Evolutionary conservation across 2,329 filamentous ascomycete genomes (phyloP), one percentile per base, ranked within the genome.

Genomic region (Orbilia javanica): DNA sequence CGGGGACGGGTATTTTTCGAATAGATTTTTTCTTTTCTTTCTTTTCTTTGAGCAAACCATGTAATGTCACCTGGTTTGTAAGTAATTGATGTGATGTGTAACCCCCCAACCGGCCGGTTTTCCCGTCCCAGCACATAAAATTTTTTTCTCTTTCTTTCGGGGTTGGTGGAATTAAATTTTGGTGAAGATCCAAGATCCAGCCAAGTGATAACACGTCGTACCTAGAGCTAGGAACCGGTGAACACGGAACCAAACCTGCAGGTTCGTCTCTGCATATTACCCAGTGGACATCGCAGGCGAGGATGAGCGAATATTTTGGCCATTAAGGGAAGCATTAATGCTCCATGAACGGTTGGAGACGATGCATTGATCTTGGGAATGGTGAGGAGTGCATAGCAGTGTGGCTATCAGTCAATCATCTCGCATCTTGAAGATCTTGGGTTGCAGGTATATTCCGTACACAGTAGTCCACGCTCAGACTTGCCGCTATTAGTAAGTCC

Each of bases 141-240:
- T 60, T 60, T 42, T 34, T 39, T 50, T 50, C 18, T 39, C 42
- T 42, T 34, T 39, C 25, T 50, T 10, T 39, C 31, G 34, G 55
- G 31, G 6, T 60, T 39, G 55, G 34, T 60, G 20, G 36, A 29
- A 53, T 53, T 39, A 22, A 57, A 36, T 25, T 4, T 34, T 39
- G 18, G 34, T 29, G 34, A 60, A 60, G 53, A 60, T 42, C 31
- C 34, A 60, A 60, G 55, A 60, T 60, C 55, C 55, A 60, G 55
- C 55, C 55, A 60, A 60, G 55, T 42, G 55, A 60, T 39, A 60
- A 60, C 55, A 60, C 55, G 55, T 60, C 55, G 55, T 60, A 60
- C 55, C 55, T 60, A 34, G 55, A 60, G 55, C 55, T 60, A 22
- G 55, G 34, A 60, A 60, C 31, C 55, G 55, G 55, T 60, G 31